These are phyloP conservation scores for Pseudodiploospora longispora DNA, from an alignment of 2,329 filamentous ascomycete genomes.

Conservation along the genomic window DNA sequence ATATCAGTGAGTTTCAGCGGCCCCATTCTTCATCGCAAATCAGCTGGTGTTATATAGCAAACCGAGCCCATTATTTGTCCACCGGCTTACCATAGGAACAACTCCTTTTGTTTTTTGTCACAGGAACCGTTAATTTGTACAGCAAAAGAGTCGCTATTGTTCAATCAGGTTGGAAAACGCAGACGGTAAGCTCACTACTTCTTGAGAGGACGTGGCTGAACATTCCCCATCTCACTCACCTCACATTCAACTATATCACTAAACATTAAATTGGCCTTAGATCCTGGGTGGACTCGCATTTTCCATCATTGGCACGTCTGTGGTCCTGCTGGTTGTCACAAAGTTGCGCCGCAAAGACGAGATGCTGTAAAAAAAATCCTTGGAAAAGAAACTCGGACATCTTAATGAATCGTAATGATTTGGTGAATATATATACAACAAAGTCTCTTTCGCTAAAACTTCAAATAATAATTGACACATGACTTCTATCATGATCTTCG, in stretches of 20 bases:
- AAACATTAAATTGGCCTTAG: slow-evolving; percentile 25
- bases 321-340: slow-evolving; percentile 50
- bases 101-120: neutral
- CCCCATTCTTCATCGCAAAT: neutral
- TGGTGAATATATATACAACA: too few species aligned
- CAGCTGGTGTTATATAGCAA: too few species aligned
- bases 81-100: too few species aligned
- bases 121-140: slow-evolving; percentile 70
- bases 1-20: slow-evolving; percentile 54
- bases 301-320: slow-evolving; percentile 57
- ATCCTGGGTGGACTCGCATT: slow-evolving; percentile 54
- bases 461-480: too few species aligned
- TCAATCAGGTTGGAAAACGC: slow-evolving; percentile 89
- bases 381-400: neutral
- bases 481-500: too few species aligned
- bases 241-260: too few species aligned
- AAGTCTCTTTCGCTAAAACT: too few species aligned
- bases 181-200: slow-evolving; percentile 49
- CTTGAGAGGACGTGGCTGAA: too few species aligned
- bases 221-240: neutral
- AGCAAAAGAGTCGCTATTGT: slow-evolving; percentile 72
- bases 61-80: too few species aligned
- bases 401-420: neutral
- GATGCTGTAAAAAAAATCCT: neutral
- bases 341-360: slow-evolving; percentile 16